Conservation (phyloP, 2,329 filamentous ascomycete species). For the Colletotrichum plurivorum region DNA sequence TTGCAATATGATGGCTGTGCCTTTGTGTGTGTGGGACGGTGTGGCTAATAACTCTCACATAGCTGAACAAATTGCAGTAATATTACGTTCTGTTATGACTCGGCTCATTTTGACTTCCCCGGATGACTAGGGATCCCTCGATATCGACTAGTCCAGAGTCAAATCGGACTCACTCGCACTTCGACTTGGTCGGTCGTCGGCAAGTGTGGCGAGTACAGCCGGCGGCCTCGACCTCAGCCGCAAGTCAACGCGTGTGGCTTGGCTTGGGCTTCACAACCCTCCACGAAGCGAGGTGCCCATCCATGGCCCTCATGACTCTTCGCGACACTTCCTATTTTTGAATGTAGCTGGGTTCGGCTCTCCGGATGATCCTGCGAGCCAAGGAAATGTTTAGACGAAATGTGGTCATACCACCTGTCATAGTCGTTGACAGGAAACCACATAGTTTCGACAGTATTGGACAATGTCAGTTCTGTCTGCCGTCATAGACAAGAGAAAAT, state of each 20-base stretch:
- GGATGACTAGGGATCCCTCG: constrained; percentile 16
- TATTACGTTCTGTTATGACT: constrained; percentile 17
- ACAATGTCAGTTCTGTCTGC: neutral
- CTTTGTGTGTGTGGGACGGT: constrained; percentile 1
- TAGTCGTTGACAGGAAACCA: constrained; percentile 6
- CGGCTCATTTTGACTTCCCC: constrained; percentile 12
- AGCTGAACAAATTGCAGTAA: constrained; percentile 32
- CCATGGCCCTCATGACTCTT: constrained; percentile 1
- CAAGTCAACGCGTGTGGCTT: constrained; percentile 18
- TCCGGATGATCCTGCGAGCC: constrained; percentile 18
- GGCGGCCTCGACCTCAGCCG: constrained; percentile 6
- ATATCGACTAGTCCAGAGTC: constrained; percentile 24
- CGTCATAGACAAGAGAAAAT: neutral
- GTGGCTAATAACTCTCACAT: constrained; percentile 15
- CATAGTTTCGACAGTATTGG: neutral
- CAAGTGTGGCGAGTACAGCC: constrained; percentile 14
- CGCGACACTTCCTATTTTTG: constrained; percentile 5
- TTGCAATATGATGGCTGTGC: constrained; percentile 17
- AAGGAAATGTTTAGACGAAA: constrained; percentile 29
- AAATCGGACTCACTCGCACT: constrained; percentile 16
- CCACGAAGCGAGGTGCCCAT: neutral
- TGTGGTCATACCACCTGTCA: constrained; percentile 23
- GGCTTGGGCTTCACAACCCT: neutral
- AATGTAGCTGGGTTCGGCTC: neutral
- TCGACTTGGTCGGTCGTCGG: neutral